These are phyloP conservation scores for Xylaria scruposa DNA, from an alignment of 495 filamentous ascomycete species.

Conservation along the genomic window DNA sequence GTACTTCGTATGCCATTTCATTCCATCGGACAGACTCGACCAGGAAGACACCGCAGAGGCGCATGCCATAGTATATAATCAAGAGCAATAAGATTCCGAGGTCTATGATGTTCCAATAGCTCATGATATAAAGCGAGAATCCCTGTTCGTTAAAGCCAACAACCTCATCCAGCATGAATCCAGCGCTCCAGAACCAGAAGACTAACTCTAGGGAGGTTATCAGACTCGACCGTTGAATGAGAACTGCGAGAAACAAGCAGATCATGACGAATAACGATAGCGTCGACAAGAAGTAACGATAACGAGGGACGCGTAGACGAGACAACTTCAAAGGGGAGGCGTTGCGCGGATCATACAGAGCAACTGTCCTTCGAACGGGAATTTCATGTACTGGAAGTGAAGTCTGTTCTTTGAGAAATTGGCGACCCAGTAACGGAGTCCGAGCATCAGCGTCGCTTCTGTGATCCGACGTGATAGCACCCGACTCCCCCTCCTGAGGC, in stretches of 20 bases:
- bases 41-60: slow-evolving; percentile 82
- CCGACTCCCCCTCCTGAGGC: slow-evolving; percentile 35
- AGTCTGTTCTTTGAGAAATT: slow-evolving; percentile 47
- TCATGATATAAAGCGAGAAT: slow-evolving; percentile 93
- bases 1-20: slow-evolving; percentile 84
- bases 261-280: slow-evolving; percentile 81
- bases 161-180: slow-evolving; percentile 95
- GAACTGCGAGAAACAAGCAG: slow-evolving; percentile 80
- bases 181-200: slow-evolving; percentile 97
- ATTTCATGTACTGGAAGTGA: slow-evolving; percentile 41
- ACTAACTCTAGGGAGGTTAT: slow-evolving; percentile 84
- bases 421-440: slow-evolving; percentile 52
- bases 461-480: slow-evolving; percentile 25
- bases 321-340: slow-evolving; percentile 92
- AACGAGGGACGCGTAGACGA: slow-evolving; percentile 84
- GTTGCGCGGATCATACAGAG: slow-evolving; percentile 87
- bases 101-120: slow-evolving; percentile 96
- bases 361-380: slow-evolving; percentile 73
- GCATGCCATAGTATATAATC: slow-evolving; percentile 85
- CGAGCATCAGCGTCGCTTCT: slow-evolving; percentile 38
- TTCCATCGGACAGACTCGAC: slow-evolving; percentile 72
- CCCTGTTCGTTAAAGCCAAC: slow-evolving; percentile 93
- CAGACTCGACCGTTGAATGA: slow-evolving; percentile 68
- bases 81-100: slow-evolving; percentile 86
- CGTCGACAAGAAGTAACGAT: slow-evolving; percentile 87